Evolutionary conservation across 495 filamentous ascomycete genomes (phyloP).

Genomic region (Aspergillus asperescens): DNA sequence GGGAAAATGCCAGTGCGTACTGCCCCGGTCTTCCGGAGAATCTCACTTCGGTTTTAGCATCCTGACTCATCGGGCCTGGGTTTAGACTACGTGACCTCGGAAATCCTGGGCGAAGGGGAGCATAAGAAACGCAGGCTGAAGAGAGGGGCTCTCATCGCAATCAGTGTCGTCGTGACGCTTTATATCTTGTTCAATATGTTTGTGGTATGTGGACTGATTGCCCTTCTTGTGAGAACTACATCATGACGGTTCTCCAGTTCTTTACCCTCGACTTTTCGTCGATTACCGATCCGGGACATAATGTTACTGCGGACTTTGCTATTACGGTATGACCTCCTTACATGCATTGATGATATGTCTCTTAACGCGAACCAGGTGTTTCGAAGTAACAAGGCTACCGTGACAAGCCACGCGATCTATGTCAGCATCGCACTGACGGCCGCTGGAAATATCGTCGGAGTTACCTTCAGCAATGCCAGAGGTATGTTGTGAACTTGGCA

Average conservation of each 20-base stretch:
- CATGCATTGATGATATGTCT: neutral
- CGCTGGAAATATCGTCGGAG: neutral
- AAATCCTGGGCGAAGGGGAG: neutral
- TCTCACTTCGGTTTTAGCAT: neutral
- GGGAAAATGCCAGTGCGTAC: neutral
- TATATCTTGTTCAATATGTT: neutral
- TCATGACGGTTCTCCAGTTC: neutral
- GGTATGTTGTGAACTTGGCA: neutral
- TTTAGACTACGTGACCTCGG: neutral
- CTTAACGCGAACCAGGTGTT: neutral
- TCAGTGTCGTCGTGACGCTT: neutral
- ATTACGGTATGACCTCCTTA: neutral
- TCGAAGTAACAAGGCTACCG: neutral
- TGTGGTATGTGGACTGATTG: neutral
- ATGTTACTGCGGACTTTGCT: neutral
- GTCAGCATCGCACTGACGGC: neutral
- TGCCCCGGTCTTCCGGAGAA: neutral
- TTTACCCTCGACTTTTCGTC: neutral
- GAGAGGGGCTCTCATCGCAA: neutral
- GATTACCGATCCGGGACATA: neutral
- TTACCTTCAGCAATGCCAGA: neutral
- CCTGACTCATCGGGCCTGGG: neutral
- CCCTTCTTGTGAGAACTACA: neutral
- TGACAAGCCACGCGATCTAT: neutral
- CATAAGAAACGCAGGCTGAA: neutral